These are phyloP conservation scores for Didymella segeticola DNA, from an alignment of 2,329 filamentous ascomycete genomes.

Conservation along the genomic window DNA sequence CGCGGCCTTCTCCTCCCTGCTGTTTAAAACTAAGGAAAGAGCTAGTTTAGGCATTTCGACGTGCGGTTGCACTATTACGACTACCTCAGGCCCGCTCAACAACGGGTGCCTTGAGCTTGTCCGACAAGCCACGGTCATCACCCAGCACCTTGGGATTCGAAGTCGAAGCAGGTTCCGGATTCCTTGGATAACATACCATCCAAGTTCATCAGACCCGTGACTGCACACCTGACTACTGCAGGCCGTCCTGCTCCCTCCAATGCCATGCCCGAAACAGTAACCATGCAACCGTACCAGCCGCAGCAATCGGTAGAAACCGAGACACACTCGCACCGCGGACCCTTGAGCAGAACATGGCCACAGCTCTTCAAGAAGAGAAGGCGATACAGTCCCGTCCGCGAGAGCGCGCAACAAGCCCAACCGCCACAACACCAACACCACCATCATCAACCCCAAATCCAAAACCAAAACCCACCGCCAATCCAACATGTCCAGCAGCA, in stretches of 20 bases:
- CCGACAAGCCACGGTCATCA: neutral
- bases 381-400: constrained; percentile 38
- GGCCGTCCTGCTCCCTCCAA: neutral
- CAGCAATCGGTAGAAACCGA: constrained; percentile 26
- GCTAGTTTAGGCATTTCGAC: neutral
- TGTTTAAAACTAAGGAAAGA: neutral
- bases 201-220: neutral
- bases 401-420: constrained; percentile 32
- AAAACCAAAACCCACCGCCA: neutral
- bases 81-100: neutral
- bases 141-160: neutral
- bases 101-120: constrained; percentile 6
- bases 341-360: constrained; percentile 39
- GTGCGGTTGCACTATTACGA: neutral
- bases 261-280: constrained; percentile 15
- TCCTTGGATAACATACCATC: neutral
- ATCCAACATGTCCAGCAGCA: constrained; percentile 10
- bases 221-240: neutral
- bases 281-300: constrained; percentile 31
- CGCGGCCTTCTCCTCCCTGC: too few relatives aligned
- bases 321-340: constrained; percentile 32
- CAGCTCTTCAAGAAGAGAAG: constrained; percentile 42
- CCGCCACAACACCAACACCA: constrained; percentile 16
- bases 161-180: neutral
- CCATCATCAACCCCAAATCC: neutral